Conservation (phyloP, 495 filamentous ascomycete genomes). For the Podospora pseudopauciseta region DNA sequence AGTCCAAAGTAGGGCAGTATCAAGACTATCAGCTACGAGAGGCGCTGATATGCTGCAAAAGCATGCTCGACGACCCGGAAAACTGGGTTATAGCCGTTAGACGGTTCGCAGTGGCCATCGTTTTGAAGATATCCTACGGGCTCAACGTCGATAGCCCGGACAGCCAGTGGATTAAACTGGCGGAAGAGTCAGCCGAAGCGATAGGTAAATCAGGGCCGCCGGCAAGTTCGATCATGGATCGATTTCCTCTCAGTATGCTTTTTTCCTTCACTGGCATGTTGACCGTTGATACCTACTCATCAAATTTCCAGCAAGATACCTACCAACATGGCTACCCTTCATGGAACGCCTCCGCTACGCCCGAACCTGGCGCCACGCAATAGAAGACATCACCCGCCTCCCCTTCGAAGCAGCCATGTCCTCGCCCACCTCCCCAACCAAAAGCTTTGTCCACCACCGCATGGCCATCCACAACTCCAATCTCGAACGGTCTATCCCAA, state of each 20-base stretch:
- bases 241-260: conserved; percentile 37
- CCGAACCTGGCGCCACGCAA: conserved; percentile 35
- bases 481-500: conserved; percentile 24
- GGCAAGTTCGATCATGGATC: conserved; percentile 45
- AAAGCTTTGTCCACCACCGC: conserved; percentile 33
- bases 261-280: neutral
- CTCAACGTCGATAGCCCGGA: conserved; percentile 38
- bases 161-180: conserved; percentile 44
- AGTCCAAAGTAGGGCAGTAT: conserved; percentile 34
- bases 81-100: conserved; percentile 28
- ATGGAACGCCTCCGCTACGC: conserved; percentile 38
- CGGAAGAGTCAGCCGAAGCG: conserved; percentile 41
- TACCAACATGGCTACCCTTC: conserved; percentile 42
- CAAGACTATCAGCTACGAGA: conserved; percentile 34
- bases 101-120: conserved; percentile 30
- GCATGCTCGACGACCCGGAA: conserved; percentile 24
- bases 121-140: conserved; percentile 44
- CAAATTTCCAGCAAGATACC: conserved; percentile 30
- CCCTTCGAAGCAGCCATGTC: conserved; percentile 30
- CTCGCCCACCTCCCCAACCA: neutral
- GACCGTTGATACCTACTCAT: neutral
- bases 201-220: conserved; percentile 45
- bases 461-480: conserved; percentile 28
- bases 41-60: conserved; percentile 30
- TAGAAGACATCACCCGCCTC: conserved; percentile 32